These are phyloP conservation scores for Rhizoclosmatium sp. DNA, from an alignment of 192 early-diverging fungal species.

Conservation along the genomic window DNA sequence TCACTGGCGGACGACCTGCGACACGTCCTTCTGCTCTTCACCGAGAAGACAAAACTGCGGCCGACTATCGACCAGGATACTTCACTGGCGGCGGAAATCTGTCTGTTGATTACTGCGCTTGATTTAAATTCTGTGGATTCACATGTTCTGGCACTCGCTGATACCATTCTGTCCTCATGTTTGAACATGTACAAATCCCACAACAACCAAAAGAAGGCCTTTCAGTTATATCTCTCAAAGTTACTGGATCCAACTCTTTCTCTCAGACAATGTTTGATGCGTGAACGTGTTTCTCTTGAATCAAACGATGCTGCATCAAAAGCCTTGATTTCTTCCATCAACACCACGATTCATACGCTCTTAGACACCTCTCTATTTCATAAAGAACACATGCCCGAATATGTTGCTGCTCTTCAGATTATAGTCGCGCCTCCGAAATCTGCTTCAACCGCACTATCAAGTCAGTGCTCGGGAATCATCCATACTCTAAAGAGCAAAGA, in stretches of 20 bases:
- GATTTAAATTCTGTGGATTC: neutral
- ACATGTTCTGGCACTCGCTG: neutral
- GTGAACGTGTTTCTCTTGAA: no score
- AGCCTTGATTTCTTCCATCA: neutral
- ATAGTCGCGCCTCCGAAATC: neutral
- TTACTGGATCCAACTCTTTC: neutral
- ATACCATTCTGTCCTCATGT: neutral
- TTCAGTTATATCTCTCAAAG: neutral
- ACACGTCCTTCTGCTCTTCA: neutral
- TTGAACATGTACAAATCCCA: neutral
- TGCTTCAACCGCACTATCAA: neutral
- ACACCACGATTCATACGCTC: neutral
- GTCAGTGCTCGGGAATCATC: neutral
- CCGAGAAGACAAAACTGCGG: neutral
- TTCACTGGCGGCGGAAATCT: neutral
- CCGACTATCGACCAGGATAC: neutral
- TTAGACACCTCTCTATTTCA: constrained; percentile 4
- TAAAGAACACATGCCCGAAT: constrained; percentile 23
- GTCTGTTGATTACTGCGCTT: neutral
- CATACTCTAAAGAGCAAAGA: neutral
- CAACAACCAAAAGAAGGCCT: constrained; percentile 13
- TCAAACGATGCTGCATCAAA: neutral
- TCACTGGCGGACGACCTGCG: no score
- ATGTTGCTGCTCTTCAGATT: neutral
- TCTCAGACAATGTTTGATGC: neutral